Base-by-base conservation (phyloP, 345 rosid genomes). In the Melastoma malabathricum region DNA sequence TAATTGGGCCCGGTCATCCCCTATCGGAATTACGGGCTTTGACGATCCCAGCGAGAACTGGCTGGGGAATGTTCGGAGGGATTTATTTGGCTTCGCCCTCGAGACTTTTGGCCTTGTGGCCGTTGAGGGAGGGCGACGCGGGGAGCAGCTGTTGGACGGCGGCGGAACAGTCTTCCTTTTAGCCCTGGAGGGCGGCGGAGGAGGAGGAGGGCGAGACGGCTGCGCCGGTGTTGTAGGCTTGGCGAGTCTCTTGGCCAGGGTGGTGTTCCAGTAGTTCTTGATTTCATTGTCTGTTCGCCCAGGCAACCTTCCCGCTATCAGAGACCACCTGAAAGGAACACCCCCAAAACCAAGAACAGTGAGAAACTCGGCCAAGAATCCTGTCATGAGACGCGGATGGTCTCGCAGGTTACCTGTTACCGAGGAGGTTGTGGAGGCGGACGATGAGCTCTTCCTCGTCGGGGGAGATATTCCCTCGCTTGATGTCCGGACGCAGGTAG, bases 231-330 rank as follows among this genome's bases (percentile, higher is more conserved):
- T 17, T 18, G 51, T 47, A 16, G 56, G 12, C 27, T 34, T 5
- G 38, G 52, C 68, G 10, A 65, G 68, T 59, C 56, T 75, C 57
- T 75, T 78, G 10, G 61, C 65, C 25, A 78, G 52, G 18, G 72
- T 78, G 1, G 81, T 72, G 58, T 78, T 75, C 84, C 84, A 78
- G 44, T 78, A 78, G 51, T 78, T 78, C 55, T 78, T 78, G 69
- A 78, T 78, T 74, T 78, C 83, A 78, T 78, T 78, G 72, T 78
- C 84, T 72, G 84, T 78, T 78, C 84, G 84, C 72, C 84, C 84
- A 47, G 84, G 84, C 58, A 78, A 64, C 74, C 84, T 78, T 63
- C 84, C 84, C 51, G 84, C 84, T 72, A 78, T 78, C 19, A 78
- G 52, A 54, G 84, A 72, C 84, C 84, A 78, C 57, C 84, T 78